Conservation (phyloP, 75 land plant genomes). For the Picea sitchensis region DNA sequence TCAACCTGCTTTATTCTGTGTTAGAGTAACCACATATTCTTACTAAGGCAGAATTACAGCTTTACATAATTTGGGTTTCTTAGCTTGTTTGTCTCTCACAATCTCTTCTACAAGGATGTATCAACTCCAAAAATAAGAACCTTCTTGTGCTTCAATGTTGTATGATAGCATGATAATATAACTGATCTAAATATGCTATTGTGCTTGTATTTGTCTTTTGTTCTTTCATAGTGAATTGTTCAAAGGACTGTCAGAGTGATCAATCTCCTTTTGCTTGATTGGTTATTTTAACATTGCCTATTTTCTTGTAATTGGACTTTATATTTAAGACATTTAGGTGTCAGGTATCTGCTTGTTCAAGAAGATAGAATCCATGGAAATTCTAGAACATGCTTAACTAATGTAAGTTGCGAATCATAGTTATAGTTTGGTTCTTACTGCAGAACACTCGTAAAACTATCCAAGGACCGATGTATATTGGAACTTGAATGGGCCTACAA, state of each 20-base stretch:
- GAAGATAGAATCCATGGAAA: too few species aligned
- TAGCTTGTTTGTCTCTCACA: neutral
- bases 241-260: too few species aligned
- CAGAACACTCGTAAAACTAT: too few species aligned
- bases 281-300: neutral
- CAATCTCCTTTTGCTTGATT: too few species aligned
- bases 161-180: neutral
- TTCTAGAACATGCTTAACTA: too few species aligned
- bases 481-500: too few species aligned
- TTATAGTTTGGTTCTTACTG: neutral
- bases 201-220: neutral
- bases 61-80: too few species aligned
- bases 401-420: neutral
- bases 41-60: too few species aligned
- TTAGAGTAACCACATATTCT: too few species aligned
- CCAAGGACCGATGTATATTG: too few species aligned
- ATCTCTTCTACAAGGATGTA: neutral
- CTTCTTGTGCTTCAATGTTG: neutral
- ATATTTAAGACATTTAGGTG: neutral
- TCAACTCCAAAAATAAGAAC: neutral
- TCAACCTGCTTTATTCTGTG: too few species aligned
- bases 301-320: neutral
- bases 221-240: neutral
- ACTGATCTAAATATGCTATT: neutral
- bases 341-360: neutral